Evolutionary conservation across 768 basidiomycete species (phyloP), one percentile per base, ranked within the genome.

Genomic region (Psilocybe cyanescens): DNA sequence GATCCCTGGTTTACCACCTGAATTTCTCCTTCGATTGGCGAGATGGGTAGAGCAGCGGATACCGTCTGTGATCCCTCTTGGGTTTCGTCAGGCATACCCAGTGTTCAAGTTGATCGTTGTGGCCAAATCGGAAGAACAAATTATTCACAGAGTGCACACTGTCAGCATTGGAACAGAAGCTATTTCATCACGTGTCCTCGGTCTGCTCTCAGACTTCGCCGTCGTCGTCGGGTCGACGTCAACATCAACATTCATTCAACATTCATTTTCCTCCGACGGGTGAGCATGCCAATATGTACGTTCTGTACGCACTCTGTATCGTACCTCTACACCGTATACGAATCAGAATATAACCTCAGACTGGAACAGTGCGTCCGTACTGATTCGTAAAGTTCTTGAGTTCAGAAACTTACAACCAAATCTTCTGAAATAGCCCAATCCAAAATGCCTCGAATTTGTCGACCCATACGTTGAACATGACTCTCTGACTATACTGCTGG

Each of bases 391-490:
- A 28, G 24, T 35, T 47, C 50, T 58, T 35, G 35, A 6, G 17
- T n/a, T 17, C 1, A 16, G n/a, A 47, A 37, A 12, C 19, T 11
- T 29, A 41, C 50, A 47, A 50, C 29, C 28, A 33, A 55, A 46
- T 33, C 58, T 35, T 33, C 45, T 62, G 31, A 61, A 58, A 55
- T 64, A 91, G 90, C 74, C 77, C 28, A 76, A 76, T 33, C 51
- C 51, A 37, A 37, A 33, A 57, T 92, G 91, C 68, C 81, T 79
- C 39, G 74, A 77, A 29, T 93, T 94, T 68, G 92, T 88, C 0
- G 94, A 95, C 74, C 91, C 91, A 59, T 95, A 94, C 66, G 91
- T 94, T 61, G 93, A 95, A 70, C 89, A 94, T 63, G 92, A 94
- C 71, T 76, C 80, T 0, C 75, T 94, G 61, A 89, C 86, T 1